phyloP scores from a whole-genome alignment of 2,329 filamentous ascomycete genomes.

The Aspergillus pseudoterreus region DNA sequence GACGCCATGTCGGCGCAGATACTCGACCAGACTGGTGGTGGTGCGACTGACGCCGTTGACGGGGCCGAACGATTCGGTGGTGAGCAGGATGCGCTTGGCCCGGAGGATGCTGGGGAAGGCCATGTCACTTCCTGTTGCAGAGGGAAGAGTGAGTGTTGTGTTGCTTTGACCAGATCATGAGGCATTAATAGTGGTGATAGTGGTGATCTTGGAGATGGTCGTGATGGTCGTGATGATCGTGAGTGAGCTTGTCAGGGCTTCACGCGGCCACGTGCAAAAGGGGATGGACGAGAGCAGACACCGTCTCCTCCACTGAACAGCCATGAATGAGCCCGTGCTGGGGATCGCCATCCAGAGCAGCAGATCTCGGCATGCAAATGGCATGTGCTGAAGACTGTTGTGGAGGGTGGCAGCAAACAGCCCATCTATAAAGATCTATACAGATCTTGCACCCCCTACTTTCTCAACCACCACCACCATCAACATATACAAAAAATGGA shows the following conservation, averaged over 20 bases:
- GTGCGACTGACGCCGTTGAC: constrained; percentile 72
- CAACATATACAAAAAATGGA: too few species aligned
- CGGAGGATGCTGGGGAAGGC: constrained; percentile 47
- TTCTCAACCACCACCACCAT: neutral
- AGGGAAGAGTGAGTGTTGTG: too few species aligned
- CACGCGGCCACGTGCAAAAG: constrained; percentile 7
- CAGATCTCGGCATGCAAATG: too few species aligned
- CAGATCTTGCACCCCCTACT: neutral
- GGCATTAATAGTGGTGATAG: neutral
- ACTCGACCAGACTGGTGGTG: constrained; percentile 65
- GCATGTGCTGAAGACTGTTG: too few species aligned
- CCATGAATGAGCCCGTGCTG: too few species aligned
- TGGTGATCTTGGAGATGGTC: neutral
- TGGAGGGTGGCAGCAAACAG: too few species aligned
- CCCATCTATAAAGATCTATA: too few species aligned
- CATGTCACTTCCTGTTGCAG: too few species aligned
- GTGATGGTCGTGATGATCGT: too few species aligned
- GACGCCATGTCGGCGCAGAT: constrained; percentile 61
- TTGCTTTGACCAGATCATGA: neutral
- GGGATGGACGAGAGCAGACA: too few species aligned
- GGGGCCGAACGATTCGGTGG: constrained; percentile 68
- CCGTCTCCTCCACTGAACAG: too few species aligned
- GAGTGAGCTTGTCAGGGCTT: neutral
- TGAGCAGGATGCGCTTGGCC: constrained; percentile 62
- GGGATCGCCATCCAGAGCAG: too few species aligned